Percentiles rank a stretch among this genome's conserved stretches.
These are phyloP conservation scores for Amphirosellinia nigrospora DNA, from an alignment of 495 filamentous ascomycete species.

Conservation along the genomic window DNA sequence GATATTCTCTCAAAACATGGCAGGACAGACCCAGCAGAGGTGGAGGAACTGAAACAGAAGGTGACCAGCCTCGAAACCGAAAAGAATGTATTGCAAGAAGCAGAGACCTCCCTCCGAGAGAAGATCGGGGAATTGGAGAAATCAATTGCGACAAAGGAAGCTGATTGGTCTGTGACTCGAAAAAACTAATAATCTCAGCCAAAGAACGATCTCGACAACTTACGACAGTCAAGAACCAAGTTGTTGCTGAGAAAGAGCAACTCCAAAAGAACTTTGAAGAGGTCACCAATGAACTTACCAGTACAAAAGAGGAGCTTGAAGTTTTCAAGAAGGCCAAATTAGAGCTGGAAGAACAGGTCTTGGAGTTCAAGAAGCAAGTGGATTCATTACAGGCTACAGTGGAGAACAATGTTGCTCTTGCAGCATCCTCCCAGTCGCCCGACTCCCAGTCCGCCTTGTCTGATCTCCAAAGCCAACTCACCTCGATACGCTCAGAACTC, in stretches of 20 bases:
- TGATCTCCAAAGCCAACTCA: conserved; percentile 40
- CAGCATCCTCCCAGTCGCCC: conserved; percentile 24
- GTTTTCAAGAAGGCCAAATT: conserved; percentile 44
- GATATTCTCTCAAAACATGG: conserved; percentile 96
- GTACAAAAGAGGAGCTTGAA: conserved; percentile 46
- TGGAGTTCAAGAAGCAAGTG: conserved; percentile 43
- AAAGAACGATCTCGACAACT: conserved; percentile 54
- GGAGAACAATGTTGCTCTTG: conserved; percentile 27
- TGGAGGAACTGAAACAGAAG: conserved; percentile 79
- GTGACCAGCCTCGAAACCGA: conserved; percentile 69
- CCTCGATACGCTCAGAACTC: conserved; percentile 45
- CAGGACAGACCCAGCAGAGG: conserved; percentile 88
- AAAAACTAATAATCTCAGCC: conserved; percentile 53
- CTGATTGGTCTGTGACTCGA: conserved; percentile 47
- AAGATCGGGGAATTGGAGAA: conserved; percentile 54
- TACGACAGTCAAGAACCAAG: conserved; percentile 49
- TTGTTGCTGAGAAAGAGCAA: conserved; percentile 44
- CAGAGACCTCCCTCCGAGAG: conserved; percentile 64
- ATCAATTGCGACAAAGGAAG: conserved; percentile 51
- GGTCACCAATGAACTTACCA: conserved; percentile 41
- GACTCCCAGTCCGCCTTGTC: conserved; percentile 28
- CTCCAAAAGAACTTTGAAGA: conserved; percentile 43
- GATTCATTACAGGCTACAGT: conserved; percentile 43
- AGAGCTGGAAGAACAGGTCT: conserved; percentile 46
- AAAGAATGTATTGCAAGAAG: conserved; percentile 67